Evolutionary conservation across 2,329 filamentous ascomycete genomes (phyloP).

Genomic region (Emergomyces pasteurianus): DNA sequence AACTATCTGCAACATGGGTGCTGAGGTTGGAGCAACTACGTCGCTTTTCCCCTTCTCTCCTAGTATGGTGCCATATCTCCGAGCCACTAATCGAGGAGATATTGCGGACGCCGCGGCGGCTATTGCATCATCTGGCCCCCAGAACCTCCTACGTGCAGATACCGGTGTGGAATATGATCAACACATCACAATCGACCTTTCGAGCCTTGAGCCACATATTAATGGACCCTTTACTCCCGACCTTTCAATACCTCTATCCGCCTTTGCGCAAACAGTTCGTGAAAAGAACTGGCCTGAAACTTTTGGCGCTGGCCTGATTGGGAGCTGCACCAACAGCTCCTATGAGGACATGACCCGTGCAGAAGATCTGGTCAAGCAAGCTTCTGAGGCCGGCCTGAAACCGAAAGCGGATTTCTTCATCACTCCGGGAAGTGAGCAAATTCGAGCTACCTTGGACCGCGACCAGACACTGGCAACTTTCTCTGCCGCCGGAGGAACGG

Average conservation of each 20-base stretch:
- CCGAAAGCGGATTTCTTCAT: constrained; percentile 89
- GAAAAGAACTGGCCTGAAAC: constrained; percentile 82
- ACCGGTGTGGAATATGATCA: constrained; percentile 77
- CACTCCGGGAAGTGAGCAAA: constrained; percentile 92
- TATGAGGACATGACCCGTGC: constrained; percentile 98
- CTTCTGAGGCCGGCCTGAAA: constrained; percentile 75
- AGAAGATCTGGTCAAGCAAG: constrained; percentile 86
- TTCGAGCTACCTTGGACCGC: constrained; percentile 82
- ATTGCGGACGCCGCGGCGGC: constrained; percentile 57
- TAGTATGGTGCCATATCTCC: constrained; percentile 72
- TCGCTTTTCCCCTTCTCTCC: constrained; percentile 88
- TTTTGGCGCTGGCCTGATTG: constrained; percentile 86
- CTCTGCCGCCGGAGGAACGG: constrained; percentile 69
- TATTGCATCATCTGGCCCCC: constrained; percentile 47
- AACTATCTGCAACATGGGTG: constrained; percentile 80
- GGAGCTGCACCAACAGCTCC: constrained; percentile 96
- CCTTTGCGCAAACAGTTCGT: constrained; percentile 74
- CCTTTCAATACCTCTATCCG: constrained; percentile 79
- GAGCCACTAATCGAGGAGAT: constrained; percentile 64
- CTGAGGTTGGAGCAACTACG: constrained; percentile 86
- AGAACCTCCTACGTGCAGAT: constrained; percentile 64
- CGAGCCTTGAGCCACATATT: constrained; percentile 83
- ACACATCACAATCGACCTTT: constrained; percentile 80
- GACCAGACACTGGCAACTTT: constrained; percentile 82
- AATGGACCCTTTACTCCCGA: constrained; percentile 97